Base-by-base conservation (phyloP, 805 yeast genomes). In the Candida vartiovaarae region DNA sequence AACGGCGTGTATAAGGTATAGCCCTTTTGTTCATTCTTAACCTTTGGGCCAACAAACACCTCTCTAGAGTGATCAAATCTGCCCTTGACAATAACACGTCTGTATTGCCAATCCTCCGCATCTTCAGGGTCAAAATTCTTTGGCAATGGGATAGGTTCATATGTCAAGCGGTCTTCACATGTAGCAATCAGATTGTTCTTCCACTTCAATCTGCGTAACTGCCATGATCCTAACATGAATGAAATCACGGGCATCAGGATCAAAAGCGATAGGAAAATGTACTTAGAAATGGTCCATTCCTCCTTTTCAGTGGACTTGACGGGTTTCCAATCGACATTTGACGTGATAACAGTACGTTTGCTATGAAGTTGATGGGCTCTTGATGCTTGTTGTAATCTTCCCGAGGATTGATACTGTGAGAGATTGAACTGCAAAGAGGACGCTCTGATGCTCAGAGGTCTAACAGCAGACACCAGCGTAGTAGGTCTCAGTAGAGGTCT, bases 161-260 rank as follows among this genome's bases (percentile, higher is more conserved):
- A 75, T 0, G 90, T 80, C 53, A 93, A 66, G 50, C 90, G 69
- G 55, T 86, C 88, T 61, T 93, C 97, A 56, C 91, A 81, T 23
- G 76, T 74, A 3, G 95, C 82, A 48, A 93, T 84, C 48, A 93
- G 70, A 48, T 81, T 76, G 25, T 80, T 84, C 62, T 93, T 93
- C 99, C 99, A 93, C 47, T 76, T 71, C 40, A 93, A 66, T 51
- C 99, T 72, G 54, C 77, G 70, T 38, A 86, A 79, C 66, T 93
- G 99, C 99, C 99, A 93, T 44, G 89, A 76, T 2, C 98, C 99
- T 36, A 93, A 67, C 38, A 80, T 82, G 60, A 91, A 85, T 8
- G 96, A 78, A 3, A 89, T 72, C 1, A 89, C 71, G 0, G 99
- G 99, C 82, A 95, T 91, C 23, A 91, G 76, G 40, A 70, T 53